A percentile compares a stretch with the other conserved stretches of the same genome.
Conservation (phyloP, 2,329 filamentous ascomycete genomes). For the Colletotrichum godetiae region DNA sequence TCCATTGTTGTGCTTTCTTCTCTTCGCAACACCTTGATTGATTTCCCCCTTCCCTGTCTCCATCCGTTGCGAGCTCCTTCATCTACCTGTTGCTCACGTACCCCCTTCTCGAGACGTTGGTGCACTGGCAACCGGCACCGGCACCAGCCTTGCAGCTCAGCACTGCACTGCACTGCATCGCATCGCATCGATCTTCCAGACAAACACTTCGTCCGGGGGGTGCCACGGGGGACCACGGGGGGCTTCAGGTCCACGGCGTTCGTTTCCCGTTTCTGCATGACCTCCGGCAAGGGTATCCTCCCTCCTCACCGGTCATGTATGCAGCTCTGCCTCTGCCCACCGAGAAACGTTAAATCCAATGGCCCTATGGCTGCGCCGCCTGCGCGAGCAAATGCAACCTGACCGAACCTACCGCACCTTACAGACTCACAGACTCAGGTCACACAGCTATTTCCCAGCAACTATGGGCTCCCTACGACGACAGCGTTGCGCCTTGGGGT, state of each 20-base stretch:
- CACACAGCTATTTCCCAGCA: background rate
- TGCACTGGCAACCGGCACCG: background rate
- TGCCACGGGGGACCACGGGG: too few relatives aligned
- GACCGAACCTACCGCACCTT: background rate
- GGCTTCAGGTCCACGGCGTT: slow-evolving; percentile 13
- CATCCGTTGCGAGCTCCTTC: background rate
- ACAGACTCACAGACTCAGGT: background rate
- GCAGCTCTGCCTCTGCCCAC: background rate
- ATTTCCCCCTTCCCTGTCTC: background rate
- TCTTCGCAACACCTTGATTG: background rate
- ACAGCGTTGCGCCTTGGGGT: too few relatives aligned
- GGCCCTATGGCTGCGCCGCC: slow-evolving; percentile 13
- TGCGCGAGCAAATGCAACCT: slow-evolving; percentile 9
- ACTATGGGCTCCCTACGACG: background rate
- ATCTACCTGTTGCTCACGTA: background rate
- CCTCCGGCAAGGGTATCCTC: slow-evolving; percentile 28
- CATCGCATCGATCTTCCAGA: background rate
- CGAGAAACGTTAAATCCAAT: slow-evolving; percentile 3
- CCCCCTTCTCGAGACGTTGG: background rate
- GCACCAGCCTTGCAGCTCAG: background rate
- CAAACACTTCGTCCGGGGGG: background rate
- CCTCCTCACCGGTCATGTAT: background rate
- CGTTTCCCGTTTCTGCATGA: slow-evolving; percentile 18
- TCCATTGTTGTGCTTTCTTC: background rate
- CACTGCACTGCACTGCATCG: background rate